A percentile compares a stretch with the other conserved stretches of the same genome.
phyloP scores from a whole-genome alignment of 768 basidiomycete genomes.

The Tylopilus subfusipes region DNA sequence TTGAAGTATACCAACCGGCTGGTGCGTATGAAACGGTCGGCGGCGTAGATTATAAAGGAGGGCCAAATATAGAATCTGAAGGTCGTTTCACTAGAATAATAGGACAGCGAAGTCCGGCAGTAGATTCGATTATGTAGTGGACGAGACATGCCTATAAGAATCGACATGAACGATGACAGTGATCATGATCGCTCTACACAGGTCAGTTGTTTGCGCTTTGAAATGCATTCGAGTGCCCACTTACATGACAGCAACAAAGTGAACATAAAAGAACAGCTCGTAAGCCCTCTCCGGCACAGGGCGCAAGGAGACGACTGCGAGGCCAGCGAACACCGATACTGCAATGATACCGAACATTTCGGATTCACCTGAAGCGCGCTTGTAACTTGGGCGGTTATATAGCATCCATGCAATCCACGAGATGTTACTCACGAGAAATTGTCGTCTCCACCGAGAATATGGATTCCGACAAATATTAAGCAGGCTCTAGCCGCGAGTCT shows the following conservation, averaged over 20 bases:
- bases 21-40: conserved; percentile 47
- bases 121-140: conserved; percentile 12
- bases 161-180: conserved; percentile 41
- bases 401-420: neutral
- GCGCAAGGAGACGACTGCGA: conserved; percentile 44
- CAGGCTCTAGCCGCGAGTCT: conserved; percentile 44
- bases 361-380: neutral
- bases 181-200: conserved; percentile 28
- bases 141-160: conserved; percentile 27
- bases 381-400: conserved; percentile 6
- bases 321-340: conserved; percentile 34
- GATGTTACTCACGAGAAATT: conserved; percentile 11
- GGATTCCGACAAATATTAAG: conserved; percentile 47
- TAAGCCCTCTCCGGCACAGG: conserved; percentile 48
- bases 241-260: conserved; percentile 42
- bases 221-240: conserved; percentile 4
- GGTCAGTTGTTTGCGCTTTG: conserved; percentile 38
- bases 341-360: conserved; percentile 37
- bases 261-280: conserved; percentile 48
- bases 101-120: neutral
- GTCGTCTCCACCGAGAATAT: conserved; percentile 31
- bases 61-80: conserved; percentile 43
- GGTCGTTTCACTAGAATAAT: conserved; percentile 13
- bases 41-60: conserved; percentile 49
- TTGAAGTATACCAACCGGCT: conserved; percentile 43